Evolutionary conservation across 495 filamentous ascomycete genomes (phyloP), one percentile per base, ranked within the genome.

Genomic region (Platismatia glauca): DNA sequence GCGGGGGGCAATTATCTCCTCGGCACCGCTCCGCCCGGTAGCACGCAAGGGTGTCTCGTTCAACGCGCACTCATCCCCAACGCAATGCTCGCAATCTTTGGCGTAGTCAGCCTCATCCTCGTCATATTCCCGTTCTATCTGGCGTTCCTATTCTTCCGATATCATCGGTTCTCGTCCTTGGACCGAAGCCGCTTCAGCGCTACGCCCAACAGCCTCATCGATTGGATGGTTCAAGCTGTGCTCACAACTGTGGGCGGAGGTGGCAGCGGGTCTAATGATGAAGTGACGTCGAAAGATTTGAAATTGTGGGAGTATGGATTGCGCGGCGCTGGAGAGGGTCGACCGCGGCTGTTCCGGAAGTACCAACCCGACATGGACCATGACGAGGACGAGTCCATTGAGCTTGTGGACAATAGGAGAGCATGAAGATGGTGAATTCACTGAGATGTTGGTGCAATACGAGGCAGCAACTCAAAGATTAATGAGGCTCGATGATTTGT

Each of bases 1-100:
- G 57, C 57, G 4, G 57, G 57, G n/a, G 57, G 57, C n/a, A 58
- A 58, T 12, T 58, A 58, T 35, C 57, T 58, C 57, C 34, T 58
- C 20, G 16, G 57, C 37, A n/a, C 37, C 2, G 57, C 57, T 41
- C 57, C 57, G 7, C 57, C 24, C 0, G 57, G 57, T 29, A 58
- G 57, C 15, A 58, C 57, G 57, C 57, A 58, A 43, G 57, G 57
- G 11, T 58, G 57, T 58, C 57, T 58, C 5, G 57, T 35, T 41
- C 57, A 18, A 58, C 57, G 57, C 18, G 57, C 57, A 41, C 3
- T 31, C 4, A 31, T 58, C 38, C 56, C 56, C 3, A 43, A n/a
- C 37, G 15, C 56, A 18, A 39, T 58, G 7, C 37, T 58, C 15
- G 56, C 37, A 31, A 44, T 58, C n/a, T 58, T 58, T 39, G 37